Conservation (phyloP, 1,284 basidiomycete genomes). For the Chalciporus sp. region DNA sequence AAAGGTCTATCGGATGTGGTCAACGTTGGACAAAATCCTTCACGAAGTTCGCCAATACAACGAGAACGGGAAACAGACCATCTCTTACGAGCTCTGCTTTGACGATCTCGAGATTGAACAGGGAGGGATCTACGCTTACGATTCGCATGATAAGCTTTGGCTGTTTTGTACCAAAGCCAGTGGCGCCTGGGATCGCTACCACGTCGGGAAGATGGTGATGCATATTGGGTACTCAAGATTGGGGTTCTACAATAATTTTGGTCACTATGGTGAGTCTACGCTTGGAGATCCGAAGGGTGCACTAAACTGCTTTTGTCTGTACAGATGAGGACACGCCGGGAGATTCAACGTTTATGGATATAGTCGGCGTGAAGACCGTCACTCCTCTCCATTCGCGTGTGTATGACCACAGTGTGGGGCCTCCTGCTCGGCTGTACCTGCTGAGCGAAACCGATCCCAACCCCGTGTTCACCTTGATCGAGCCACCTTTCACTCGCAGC, state of each 20-base stretch:
- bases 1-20: conserved; percentile 51
- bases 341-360: conserved; percentile 46
- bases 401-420: conserved; percentile 12
- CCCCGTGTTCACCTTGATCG: conserved; percentile 36
- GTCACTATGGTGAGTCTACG: conserved; percentile 50
- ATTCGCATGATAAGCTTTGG: conserved; percentile 52
- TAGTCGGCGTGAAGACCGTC: conserved; percentile 26
- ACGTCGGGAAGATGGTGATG: conserved; percentile 59
- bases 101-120: conserved; percentile 48
- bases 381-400: conserved; percentile 19
- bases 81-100: too few species aligned
- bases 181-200: conserved; percentile 51
- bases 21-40: conserved; percentile 12
- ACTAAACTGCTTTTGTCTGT: neutral
- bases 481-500: conserved; percentile 15
- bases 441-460: conserved; percentile 46
- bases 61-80: too few species aligned
- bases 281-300: neutral
- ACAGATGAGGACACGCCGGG: conserved; percentile 55
- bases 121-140: conserved; percentile 61
- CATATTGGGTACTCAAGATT: conserved; percentile 44
- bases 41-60: conserved; percentile 6
- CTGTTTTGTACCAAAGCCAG: conserved; percentile 58
- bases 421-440: conserved; percentile 42
- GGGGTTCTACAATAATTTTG: conserved; percentile 44